Conservation (phyloP, 192 early-diverging fungal genomes). For the Pilaira anomala region DNA sequence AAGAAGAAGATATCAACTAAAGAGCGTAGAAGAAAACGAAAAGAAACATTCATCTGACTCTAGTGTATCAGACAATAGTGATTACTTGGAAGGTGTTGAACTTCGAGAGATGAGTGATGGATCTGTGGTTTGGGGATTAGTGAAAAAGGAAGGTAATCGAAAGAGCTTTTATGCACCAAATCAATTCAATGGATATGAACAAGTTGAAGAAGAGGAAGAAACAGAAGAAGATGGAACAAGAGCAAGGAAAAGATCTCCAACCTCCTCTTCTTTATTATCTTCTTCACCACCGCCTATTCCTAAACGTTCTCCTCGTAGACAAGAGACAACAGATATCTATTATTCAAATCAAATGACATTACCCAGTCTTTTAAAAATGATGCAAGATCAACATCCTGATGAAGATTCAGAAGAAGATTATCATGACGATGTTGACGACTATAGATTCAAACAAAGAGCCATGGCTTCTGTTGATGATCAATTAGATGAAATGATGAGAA, state of each 20-base stretch:
- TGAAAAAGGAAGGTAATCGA: constrained; percentile 26
- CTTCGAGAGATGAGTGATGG: constrained; percentile 39
- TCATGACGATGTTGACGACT: neutral
- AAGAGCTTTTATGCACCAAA: constrained; percentile 22
- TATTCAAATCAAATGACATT: neutral
- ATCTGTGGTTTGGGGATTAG: constrained; percentile 33
- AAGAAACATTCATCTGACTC: neutral
- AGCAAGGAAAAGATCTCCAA: neutral
- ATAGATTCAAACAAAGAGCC: neutral
- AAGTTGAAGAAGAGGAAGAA: constrained; percentile 14
- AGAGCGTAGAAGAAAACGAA: constrained; percentile 3
- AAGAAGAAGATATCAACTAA: neutral
- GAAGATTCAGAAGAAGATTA: neutral
- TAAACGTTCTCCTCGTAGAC: constrained; percentile 25
- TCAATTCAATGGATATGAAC: constrained; percentile 1
- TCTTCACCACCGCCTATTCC: constrained; percentile 25
- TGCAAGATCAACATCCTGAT: neutral
- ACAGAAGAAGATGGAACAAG: constrained; percentile 6
- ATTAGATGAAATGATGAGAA: constrained; percentile 17
- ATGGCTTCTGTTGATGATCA: constrained; percentile 17
- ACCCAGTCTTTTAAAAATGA: constrained; percentile 13
- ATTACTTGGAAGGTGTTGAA: constrained; percentile 31
- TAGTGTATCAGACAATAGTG: neutral
- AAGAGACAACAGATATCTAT: constrained; percentile 6
- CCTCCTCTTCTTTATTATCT: neutral